Base-by-base conservation (phyloP, 495 filamentous ascomycete species). In the Platismatia glauca region DNA sequence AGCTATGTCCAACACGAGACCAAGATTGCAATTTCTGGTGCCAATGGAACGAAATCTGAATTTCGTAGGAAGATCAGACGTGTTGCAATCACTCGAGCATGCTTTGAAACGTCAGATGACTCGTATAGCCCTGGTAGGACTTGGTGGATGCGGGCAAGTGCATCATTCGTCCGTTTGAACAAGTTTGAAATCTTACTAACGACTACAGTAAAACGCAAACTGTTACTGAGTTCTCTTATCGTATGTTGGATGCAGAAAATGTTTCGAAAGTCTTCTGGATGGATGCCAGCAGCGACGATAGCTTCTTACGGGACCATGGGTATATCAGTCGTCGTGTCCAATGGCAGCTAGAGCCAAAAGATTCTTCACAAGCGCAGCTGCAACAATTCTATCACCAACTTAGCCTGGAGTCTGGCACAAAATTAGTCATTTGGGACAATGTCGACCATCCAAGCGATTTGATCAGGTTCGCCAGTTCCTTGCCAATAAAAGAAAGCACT, bases 61-160 rank as follows among this genome's bases (percentile, higher is more conserved):
- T 29, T 55, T 55, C 29, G 50, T 55, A 9, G 50, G 50, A 27
- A 55, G 50, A 29, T n/a, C 11, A 55, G 50, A 55, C 24, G 50
- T 55, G 50, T 55, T 55, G 50, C 50, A 55, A 55, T 55, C 50
- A 55, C 50, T 55, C 18, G 50, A 55, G 50, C 12, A 55, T 55
- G 50, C 50, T 18, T 55, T 55, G 31, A 33, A 55, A 22, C 29
- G n/a, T 55, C 50, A 27, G 50, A 55, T 55, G 50, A 55, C 50
- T 55, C 50, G 50, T 22, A 31, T 55, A 55, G 50, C 50, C 7
- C 50, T 55, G 15, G 50, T 55, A 55, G 50, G 50, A 55, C n/a
- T 55, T 27, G 50, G 50, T 55, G 50, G 50, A 41, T 41, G 6
- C 13, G 38, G 38, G 38, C 15, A 41, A 41, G 38, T 41, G 38